These are phyloP conservation scores for Claviceps quebecensis DNA, from an alignment of 2,329 filamentous ascomycete genomes.

Conservation along the genomic window DNA sequence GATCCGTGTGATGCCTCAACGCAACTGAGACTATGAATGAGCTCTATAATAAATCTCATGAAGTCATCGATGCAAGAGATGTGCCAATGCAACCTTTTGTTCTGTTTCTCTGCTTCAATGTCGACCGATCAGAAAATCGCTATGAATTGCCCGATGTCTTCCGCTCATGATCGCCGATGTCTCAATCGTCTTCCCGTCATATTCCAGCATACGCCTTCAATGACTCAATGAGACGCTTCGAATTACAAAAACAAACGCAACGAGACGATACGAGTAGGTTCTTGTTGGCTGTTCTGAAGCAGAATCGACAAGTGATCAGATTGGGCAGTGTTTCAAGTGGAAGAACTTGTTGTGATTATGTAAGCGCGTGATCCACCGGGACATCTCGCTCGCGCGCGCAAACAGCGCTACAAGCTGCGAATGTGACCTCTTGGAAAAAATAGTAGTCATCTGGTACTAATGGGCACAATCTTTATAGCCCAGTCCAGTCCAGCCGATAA, in stretches of 20 bases:
- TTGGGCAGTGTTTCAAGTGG: not conserved
- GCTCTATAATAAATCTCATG: not conserved
- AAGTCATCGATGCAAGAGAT: not conserved
- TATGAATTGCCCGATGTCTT: too few species aligned
- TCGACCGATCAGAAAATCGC: too few species aligned
- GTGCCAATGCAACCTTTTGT: not conserved
- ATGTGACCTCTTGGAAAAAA: slow-evolving; percentile 13
- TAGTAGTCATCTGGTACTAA: slow-evolving; percentile 4
- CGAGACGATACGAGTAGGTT: not conserved
- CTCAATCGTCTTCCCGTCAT: too few species aligned
- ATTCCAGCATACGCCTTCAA: too few species aligned
- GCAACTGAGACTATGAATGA: not conserved
- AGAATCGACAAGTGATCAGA: not conserved
- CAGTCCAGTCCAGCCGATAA: slow-evolving; percentile 7
- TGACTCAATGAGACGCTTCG: not conserved
- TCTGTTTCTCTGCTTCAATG: not conserved
- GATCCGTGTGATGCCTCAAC: too few species aligned
- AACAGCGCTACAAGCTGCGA: slow-evolving; percentile 13
- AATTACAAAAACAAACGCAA: not conserved
- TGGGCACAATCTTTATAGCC: slow-evolving; percentile 1
- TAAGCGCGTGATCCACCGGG: slow-evolving; percentile 1
- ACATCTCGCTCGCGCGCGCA: slow-evolving; percentile 10
- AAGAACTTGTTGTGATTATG: not conserved
- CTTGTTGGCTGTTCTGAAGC: not conserved
- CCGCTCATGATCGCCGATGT: not conserved